phyloP scores from a whole-genome alignment of 1,139 yeast genomes.

The Casaregolazyma suthepensis region DNA sequence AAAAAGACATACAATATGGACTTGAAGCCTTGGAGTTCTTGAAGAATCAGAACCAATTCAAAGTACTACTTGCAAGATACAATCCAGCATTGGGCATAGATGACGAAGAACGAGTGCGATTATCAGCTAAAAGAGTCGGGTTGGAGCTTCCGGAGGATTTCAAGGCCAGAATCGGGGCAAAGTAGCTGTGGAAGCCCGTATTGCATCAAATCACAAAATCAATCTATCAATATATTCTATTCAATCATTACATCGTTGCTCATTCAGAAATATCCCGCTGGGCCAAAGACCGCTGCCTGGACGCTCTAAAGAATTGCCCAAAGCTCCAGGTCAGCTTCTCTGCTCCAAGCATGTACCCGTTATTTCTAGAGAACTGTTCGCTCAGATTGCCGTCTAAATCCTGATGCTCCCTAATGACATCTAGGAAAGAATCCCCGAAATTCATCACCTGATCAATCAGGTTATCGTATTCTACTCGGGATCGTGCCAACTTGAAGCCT shows the following conservation, averaged over 20 bases:
- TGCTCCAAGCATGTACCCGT: slow-evolving; percentile 89
- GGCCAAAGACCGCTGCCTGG: slow-evolving; percentile 34
- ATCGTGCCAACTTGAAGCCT: slow-evolving; percentile 3
- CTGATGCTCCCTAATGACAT: slow-evolving; percentile 64
- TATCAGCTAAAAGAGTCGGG: slow-evolving; percentile 84
- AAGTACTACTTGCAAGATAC: slow-evolving; percentile 74
- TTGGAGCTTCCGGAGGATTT: slow-evolving; percentile 46
- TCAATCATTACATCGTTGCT: neutral
- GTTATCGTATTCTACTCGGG: slow-evolving; percentile 13
- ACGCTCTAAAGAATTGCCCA: slow-evolving; percentile 68
- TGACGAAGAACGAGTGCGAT: slow-evolving; percentile 69
- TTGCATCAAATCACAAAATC: neutral
- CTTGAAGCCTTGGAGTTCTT: slow-evolving; percentile 51
- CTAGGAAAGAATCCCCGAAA: slow-evolving; percentile 73
- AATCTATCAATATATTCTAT: neutral
- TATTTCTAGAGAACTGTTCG: slow-evolving; percentile 78
- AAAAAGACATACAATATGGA: slow-evolving; percentile 34
- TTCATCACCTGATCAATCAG: slow-evolving; percentile 21
- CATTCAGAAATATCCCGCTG: neutral
- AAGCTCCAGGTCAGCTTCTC: slow-evolving; percentile 86
- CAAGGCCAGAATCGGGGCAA: neutral
- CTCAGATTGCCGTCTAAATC: slow-evolving; percentile 72
- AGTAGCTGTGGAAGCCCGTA: neutral
- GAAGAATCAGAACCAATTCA: slow-evolving; percentile 68
- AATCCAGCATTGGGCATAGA: slow-evolving; percentile 77